These are phyloP conservation scores for Zostera marina DNA, from an alignment of 116 monocot genomes.

Conservation along the genomic window DNA sequence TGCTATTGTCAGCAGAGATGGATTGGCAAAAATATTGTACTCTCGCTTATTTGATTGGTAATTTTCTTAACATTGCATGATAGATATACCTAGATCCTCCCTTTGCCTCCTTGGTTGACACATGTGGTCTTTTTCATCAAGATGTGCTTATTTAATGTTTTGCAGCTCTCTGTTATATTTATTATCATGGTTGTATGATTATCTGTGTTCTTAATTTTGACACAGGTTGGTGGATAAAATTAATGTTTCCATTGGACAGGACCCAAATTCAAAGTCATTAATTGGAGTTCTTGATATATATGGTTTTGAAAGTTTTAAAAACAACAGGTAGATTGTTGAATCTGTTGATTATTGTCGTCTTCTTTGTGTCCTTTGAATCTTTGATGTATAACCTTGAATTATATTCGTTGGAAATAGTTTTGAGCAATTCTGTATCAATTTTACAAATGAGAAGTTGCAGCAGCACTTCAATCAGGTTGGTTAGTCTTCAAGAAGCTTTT, in stretches of 20 bases:
- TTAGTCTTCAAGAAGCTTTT: background rate
- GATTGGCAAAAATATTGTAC: constrained; percentile 53
- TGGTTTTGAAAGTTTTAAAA: constrained; percentile 84
- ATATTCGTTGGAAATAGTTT: constrained; percentile 27
- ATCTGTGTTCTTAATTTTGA: background rate
- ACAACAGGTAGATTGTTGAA: constrained; percentile 44
- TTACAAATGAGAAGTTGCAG: constrained; percentile 80
- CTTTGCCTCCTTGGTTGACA: too few relatives aligned
- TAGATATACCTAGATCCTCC: background rate
- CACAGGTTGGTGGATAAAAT: constrained; percentile 72
- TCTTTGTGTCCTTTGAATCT: background rate
- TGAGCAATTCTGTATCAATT: constrained; percentile 76
- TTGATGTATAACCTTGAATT: background rate
- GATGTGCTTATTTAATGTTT: too few relatives aligned
- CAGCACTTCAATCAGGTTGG: constrained; percentile 83
- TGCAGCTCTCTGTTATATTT: background rate
- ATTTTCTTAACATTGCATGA: background rate
- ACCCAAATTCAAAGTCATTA: constrained; percentile 47
- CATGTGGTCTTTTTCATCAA: too few relatives aligned
- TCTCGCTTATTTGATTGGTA: constrained; percentile 73
- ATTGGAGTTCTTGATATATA: constrained; percentile 89
- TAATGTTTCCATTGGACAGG: constrained; percentile 74
- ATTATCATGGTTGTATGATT: background rate
- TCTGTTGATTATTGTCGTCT: constrained; percentile 22
- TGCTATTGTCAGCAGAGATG: constrained; percentile 70